Conservation (phyloP, 2,329 filamentous ascomycete species). For the Tolypocladium tropicale region DNA sequence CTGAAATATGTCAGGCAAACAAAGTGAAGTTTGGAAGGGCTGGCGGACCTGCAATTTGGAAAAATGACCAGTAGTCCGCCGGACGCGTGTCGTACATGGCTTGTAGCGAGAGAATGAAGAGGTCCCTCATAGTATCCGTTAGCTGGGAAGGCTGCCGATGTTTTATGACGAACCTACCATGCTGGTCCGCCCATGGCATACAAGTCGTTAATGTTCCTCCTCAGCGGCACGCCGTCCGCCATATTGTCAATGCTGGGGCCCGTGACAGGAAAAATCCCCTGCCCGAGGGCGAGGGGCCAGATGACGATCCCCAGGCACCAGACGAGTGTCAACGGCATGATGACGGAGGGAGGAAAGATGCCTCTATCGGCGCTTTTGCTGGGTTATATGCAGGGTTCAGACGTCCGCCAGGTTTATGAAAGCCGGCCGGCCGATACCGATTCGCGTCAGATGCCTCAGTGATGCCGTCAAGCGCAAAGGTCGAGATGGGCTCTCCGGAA, state of each 20-base stretch:
- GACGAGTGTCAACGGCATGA: conserved; percentile 11
- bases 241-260: conserved; percentile 28
- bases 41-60: conserved; percentile 34
- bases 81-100: conserved; percentile 30
- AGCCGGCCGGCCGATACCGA: background rate
- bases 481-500: no score
- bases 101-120: conserved; percentile 36
- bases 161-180: conserved; percentile 23
- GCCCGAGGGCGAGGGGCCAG: conserved; percentile 12
- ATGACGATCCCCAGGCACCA: conserved; percentile 15
- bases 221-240: conserved; percentile 27
- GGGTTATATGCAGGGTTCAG: background rate
- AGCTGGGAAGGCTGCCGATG: background rate
- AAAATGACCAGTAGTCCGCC: conserved; percentile 36
- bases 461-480: no score
- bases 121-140: conserved; percentile 26
- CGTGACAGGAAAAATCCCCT: conserved; percentile 20
- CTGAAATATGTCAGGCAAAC: conserved; percentile 10
- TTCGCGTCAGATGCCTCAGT: no score
- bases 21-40: background rate
- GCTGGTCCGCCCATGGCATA: conserved; percentile 28
- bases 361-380: background rate
- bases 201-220: conserved; percentile 38
- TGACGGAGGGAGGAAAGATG: background rate
- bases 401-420: background rate